phyloP scores from a whole-genome alignment of 1,284 basidiomycete species.

The Ganoderma lucidum region DNA sequence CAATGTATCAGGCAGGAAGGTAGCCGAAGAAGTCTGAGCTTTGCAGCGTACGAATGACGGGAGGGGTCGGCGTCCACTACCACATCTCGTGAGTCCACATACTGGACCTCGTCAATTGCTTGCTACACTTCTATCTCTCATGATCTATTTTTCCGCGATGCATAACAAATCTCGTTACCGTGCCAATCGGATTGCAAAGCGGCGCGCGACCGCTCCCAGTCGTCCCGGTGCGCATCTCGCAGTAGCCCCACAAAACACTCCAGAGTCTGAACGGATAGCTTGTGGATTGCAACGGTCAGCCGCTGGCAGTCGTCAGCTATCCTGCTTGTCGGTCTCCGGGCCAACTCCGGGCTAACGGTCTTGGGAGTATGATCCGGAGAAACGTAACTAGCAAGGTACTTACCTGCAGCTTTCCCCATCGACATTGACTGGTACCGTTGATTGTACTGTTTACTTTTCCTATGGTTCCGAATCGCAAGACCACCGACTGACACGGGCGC shows the following conservation, averaged over 20 bases:
- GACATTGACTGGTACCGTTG: not conserved
- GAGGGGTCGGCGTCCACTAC: not conserved
- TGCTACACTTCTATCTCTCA: not conserved
- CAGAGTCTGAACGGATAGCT: not conserved
- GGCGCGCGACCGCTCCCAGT: not conserved
- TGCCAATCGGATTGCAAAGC: not conserved
- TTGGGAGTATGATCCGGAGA: not conserved
- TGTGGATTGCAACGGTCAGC: not conserved
- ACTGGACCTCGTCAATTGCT: not conserved
- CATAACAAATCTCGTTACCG: not conserved
- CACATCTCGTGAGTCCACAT: not conserved
- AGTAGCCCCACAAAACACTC: not conserved
- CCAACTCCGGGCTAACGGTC: not conserved
- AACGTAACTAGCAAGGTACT: not conserved
- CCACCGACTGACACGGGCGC: not conserved
- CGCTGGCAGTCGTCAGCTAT: not conserved
- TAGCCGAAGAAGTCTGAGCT: conserved; percentile 35
- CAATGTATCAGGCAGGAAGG: conserved; percentile 32
- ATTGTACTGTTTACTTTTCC: not conserved
- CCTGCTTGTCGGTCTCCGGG: not conserved
- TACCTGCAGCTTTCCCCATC: not conserved
- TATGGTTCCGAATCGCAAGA: not conserved
- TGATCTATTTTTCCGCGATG: not conserved
- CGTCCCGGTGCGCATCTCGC: not conserved
- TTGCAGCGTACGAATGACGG: not conserved